Evolutionary conservation across 345 rosid genomes (phyloP), one percentile per base, ranked within the genome.

Genomic region (Draba incana): DNA sequence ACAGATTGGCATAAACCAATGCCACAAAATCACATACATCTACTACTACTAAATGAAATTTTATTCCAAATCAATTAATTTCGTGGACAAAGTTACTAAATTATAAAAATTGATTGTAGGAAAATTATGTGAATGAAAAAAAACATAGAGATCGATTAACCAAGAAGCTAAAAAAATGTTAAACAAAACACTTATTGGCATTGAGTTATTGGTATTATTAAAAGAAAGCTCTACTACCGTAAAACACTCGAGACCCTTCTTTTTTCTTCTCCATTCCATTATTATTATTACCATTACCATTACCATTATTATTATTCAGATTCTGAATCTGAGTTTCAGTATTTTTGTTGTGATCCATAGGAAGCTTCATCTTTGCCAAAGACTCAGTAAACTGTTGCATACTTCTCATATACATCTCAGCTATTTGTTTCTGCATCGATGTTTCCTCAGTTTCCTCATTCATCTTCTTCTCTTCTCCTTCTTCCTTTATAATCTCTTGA

Each of bases 171-270:
- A 56, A 66, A 23, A 56, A 66, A 23, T 37, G 68, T 62, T 27
- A 28, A 35, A 12, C 54, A 41, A n/a, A 70, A 45, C 20, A 23
- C 37, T 57, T 70, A 69, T 56, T 57, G 63, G 62, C 51, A 74
- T 53, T 13, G 49, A 4, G 63, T 35, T 59, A 5, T n/a, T 74
- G 48, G 44, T 10, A 25, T 10, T 46, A 45, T 79, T 57, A 94
- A 87, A 94, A 94, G 83, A 93, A 93, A 1, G 99, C 99, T 20
- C 99, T 78, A 83, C 99, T 90, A 5, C 99, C 97, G 38, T 90
- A 94, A 72, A 90, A 90, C 48, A 94, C 97, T 9, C 99, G 71
- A 2, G 96, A 82, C 54, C 96, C 92, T 65, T 94, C 97, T 68
- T 89, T 84, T 69, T 85, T 92, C 86, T 83, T 87, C 72, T 85